Base-by-base conservation (phyloP, 1,284 basidiomycete species). In the Trametes hirsuta region DNA sequence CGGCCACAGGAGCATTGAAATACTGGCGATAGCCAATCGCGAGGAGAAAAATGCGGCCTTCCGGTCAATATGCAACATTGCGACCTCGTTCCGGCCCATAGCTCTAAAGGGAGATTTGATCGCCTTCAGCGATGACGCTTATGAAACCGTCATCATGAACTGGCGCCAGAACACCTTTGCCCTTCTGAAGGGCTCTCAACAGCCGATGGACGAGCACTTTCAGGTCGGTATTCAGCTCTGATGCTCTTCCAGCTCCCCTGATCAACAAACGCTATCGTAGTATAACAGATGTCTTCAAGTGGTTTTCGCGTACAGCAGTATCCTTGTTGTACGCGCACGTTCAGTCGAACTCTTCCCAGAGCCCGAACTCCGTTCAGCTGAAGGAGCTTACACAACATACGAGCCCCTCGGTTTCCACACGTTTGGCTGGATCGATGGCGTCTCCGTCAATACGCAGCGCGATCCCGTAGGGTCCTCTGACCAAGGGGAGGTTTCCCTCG, bases 391-490 rank as follows among this genome's bases (percentile, higher is more conserved):
- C 15, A 60, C 34, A 15, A 60, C 72, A 4, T 75, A 76, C 45
- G 41, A 66, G 0, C 78, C 84, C 5, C 66, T 82, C 25, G 77
- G 77, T 0, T 73, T 62, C 22, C 78, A 81, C 63, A 80, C 82
- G 9, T 86, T 87, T 65, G 86, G 86, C 21, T 88, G 86, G 86
- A 79, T 86, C 9, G 86, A 88, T 51, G 81, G 81, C 4, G 77
- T 83, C 1, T 68, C 78, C 0, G 66, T 77, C 55, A 62, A 41
- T 15, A 18, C 58, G 0, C 59, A 63, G n/a, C 36, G 39, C 24
- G 59, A 37, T 54, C 14, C 68, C 0, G 41, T 50, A 18, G 47
- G 44, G 0, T 21, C 34, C 8, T 52, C 12, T 2, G 15, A 5
- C 6, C 14, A 12, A 30, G 30, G 30, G 30, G 8, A 30, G 15